These are phyloP conservation scores for Vickermania ingenoplastis DNA, from an alignment of 208 protist genomes.

Conservation along the genomic window DNA sequence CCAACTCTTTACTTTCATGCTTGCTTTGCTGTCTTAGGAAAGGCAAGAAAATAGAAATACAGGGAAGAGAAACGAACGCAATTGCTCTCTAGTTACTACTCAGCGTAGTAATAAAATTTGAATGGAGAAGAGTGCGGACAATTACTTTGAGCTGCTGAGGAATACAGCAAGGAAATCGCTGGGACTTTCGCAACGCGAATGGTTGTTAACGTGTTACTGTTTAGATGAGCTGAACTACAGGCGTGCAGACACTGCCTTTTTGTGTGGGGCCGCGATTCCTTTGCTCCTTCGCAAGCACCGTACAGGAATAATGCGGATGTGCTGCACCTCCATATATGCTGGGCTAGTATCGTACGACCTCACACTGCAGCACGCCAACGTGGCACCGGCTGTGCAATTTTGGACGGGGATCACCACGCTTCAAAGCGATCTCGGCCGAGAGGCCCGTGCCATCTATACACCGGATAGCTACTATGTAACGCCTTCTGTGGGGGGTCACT, in stretches of 20 bases:
- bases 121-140: conserved; percentile 2
- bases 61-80: neutral
- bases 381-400: conserved; percentile 47
- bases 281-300: conserved; percentile 28
- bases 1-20: too few species aligned
- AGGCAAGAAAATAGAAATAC: neutral
- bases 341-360: conserved; percentile 63
- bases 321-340: conserved; percentile 52
- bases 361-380: conserved; percentile 36
- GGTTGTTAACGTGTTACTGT: conserved; percentile 53
- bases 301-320: conserved; percentile 18
- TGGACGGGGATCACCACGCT: conserved; percentile 65
- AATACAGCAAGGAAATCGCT: too few species aligned
- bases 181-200: conserved; percentile 49
- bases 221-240: conserved; percentile 75
- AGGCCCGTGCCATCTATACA: conserved; percentile 42
- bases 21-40: too few species aligned
- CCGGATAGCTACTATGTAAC: conserved; percentile 51
- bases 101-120: neutral
- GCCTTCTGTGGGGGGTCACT: too few species aligned
- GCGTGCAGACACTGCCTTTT: conserved; percentile 60
- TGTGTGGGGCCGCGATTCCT: conserved; percentile 38
- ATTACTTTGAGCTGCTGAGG: conserved; percentile 4
- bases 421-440: conserved; percentile 40
- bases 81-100: too few species aligned